Base-by-base conservation (phyloP, 768 basidiomycete species). In the Sporobolomyces phaffii region DNA sequence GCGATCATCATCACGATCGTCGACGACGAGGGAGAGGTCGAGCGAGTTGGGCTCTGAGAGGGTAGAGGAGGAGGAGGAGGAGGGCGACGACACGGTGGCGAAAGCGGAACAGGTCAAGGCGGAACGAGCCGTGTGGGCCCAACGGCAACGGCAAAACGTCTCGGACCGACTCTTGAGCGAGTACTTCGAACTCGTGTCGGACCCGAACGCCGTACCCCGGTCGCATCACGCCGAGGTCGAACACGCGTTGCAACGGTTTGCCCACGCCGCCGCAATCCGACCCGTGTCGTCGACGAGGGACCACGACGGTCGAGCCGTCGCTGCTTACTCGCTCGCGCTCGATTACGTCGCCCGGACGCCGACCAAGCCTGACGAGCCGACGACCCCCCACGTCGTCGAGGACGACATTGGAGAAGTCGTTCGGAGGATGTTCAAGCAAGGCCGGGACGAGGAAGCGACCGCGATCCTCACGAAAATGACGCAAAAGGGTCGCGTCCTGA, bases 11-110 rank as follows among this genome's bases (percentile, higher is more conserved):
- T n/a, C n/a, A n/a, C n/a, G n/a, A 53, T 15, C 14, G 14, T 17
- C 33, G 22, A 34, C 14, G n/a, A 7, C 44, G 44, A 45, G 15
- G 15, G 11, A 7, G 40, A 41, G 54, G 43, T 28, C 26, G 52
- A n/a, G 52, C 52, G 54, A 43, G 41, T 56, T 56, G 54, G 38
- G 49, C 49, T n/a, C n/a, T n/a, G n/a, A n/a, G n/a, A n/a, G n/a
- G n/a, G 38, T 40, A 9, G 38, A 40, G 38, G 10, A 9, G 38
- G 38, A 40, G 38, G 10, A 40, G 18, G 10, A 40, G 38, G 38
- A 40, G 10, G 38, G 10, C 38, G 38, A 40, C 38, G 38, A 40
- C 10, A 10, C 38, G 38, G 38, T 40, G 10, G 9, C 10, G n/a
- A n/a, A n/a, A n/a, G n/a, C n/a, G n/a, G n/a, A n/a, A n/a, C n/a